These are phyloP conservation scores for Tetrapisispora fleetii DNA, from an alignment of 805 yeast species.

Conservation along the genomic window DNA sequence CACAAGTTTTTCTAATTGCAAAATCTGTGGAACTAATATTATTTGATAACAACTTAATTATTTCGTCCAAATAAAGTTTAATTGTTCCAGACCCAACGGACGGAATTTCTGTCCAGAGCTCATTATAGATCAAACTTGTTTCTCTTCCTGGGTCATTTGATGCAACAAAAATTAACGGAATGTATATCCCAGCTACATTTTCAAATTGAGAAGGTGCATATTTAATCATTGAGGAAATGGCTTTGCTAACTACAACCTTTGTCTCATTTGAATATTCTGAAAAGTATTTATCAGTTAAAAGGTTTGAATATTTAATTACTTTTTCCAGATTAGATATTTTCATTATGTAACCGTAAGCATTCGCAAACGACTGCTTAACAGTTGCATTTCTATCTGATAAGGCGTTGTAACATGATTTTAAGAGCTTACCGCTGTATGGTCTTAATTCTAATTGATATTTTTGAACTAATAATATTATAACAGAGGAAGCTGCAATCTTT, in stretches of 20 bases:
- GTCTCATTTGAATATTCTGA: conserved; percentile 34
- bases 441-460: conserved; percentile 39
- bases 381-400: conserved; percentile 63
- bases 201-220: conserved; percentile 62
- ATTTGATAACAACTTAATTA: conserved; percentile 40
- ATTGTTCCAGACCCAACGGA: conserved; percentile 66
- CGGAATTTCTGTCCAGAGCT: conserved; percentile 70
- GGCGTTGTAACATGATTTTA: conserved; percentile 49
- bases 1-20: conserved; percentile 58
- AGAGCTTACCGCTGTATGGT: conserved; percentile 52
- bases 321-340: conserved; percentile 47
- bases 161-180: conserved; percentile 76
- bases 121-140: conserved; percentile 41
- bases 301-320: conserved; percentile 43
- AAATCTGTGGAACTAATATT: conserved; percentile 52
- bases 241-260: conserved; percentile 46
- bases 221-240: conserved; percentile 55
- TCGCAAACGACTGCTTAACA: conserved; percentile 65
- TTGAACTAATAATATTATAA: conserved; percentile 53
- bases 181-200: conserved; percentile 47
- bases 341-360: conserved; percentile 69
- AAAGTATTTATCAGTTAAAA: conserved; percentile 49
- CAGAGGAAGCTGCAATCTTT: conserved; percentile 72
- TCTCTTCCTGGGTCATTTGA: conserved; percentile 49
- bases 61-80: conserved; percentile 60